Evolutionary conservation across 495 filamentous ascomycete species (phyloP).

Genomic region (Tirmania nivea): DNA sequence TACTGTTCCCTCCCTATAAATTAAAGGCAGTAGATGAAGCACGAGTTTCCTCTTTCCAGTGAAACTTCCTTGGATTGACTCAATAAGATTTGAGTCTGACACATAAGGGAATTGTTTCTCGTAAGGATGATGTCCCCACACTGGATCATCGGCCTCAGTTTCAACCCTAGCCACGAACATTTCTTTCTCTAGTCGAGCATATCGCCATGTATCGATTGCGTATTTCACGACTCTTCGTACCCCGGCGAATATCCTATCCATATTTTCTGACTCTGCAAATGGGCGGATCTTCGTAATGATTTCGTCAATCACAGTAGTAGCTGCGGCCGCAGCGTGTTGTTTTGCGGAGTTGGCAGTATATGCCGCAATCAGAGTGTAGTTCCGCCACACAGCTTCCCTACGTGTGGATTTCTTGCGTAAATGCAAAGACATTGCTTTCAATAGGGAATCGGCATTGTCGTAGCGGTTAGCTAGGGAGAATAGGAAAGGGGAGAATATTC

Average conservation of each 20-base stretch:
- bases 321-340: conserved; percentile 37
- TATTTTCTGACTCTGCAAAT: conserved; percentile 33
- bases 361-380: conserved; percentile 40
- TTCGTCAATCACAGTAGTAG: conserved; percentile 38
- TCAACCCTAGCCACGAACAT: conserved; percentile 35
- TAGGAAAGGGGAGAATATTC: conserved; percentile 44
- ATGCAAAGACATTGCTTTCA: conserved; percentile 39
- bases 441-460: conserved; percentile 40
- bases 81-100: conserved; percentile 1
- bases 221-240: conserved; percentile 40
- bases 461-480: conserved; percentile 39
- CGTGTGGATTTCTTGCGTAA: conserved; percentile 39
- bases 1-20: conserved; percentile 27
- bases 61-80: conserved; percentile 7
- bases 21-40: conserved; percentile 33
- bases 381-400: conserved; percentile 41
- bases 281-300: conserved; percentile 36
- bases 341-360: conserved; percentile 42
- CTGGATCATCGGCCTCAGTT: conserved; percentile 23
- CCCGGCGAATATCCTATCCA: conserved; percentile 29
- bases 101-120: conserved; percentile 22
- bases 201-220: conserved; percentile 42
- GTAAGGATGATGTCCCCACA: conserved; percentile 22
- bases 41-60: conserved; percentile 23
- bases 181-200: conserved; percentile 39